These are phyloP conservation scores for Pleurotus citrinopileatus DNA, from an alignment of 768 basidiomycete genomes.

Conservation along the genomic window DNA sequence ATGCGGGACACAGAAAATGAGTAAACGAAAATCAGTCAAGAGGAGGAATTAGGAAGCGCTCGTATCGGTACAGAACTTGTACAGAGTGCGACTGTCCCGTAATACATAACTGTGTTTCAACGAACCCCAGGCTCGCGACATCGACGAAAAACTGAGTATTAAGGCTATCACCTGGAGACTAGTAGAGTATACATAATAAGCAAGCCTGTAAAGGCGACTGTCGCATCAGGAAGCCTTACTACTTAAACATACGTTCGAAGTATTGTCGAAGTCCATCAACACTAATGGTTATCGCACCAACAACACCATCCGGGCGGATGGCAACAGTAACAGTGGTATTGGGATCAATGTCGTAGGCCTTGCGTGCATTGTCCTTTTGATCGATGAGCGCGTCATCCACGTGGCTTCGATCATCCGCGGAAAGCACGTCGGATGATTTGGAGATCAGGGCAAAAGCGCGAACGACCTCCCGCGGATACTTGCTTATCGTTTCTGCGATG, in stretches of 20 bases:
- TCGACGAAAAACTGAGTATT: too few species aligned
- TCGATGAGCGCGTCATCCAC: neutral
- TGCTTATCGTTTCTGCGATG: neutral
- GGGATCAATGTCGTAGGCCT: neutral
- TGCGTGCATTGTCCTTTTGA: neutral
- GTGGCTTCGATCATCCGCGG: neutral
- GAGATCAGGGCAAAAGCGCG: neutral
- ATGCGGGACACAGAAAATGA: too few species aligned
- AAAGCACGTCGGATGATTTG: neutral
- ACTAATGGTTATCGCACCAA: slow-evolving; percentile 37
- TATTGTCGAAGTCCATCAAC: slow-evolving; percentile 29
- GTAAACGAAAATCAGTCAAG: too few species aligned
- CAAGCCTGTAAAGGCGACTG: too few species aligned
- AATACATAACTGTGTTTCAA: too few species aligned
- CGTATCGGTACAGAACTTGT: too few species aligned
- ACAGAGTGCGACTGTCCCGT: too few species aligned
- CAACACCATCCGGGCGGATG: slow-evolving; percentile 41
- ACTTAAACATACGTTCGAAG: slow-evolving; percentile 22
- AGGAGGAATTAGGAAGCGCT: too few species aligned
- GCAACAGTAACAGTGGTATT: slow-evolving; percentile 9
- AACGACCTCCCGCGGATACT: neutral
- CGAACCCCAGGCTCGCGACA: too few species aligned
- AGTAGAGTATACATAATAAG: too few species aligned
- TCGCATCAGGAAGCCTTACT: too few species aligned
- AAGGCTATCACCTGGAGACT: too few species aligned